Percentiles rank a stretch among this genome's conserved stretches.
These are phyloP conservation scores for Austroboletus niveus DNA, from an alignment of 1,284 basidiomycete species.

Conservation along the genomic window DNA sequence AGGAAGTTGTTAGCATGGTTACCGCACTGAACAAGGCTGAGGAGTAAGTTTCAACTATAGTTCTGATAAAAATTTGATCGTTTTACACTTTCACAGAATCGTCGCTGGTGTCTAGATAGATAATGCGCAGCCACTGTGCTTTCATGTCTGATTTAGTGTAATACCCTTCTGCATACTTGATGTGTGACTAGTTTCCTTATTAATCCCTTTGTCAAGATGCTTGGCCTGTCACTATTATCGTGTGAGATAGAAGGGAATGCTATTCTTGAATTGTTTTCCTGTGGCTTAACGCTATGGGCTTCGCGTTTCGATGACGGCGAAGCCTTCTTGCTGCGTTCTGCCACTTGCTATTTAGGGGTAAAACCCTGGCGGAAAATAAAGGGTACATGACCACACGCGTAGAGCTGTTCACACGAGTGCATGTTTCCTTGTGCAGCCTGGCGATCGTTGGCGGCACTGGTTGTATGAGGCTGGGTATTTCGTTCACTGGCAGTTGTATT, in stretches of 20 bases:
- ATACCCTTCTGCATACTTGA: constrained; percentile 29
- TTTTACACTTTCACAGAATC: constrained; percentile 18
- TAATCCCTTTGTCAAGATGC: constrained; percentile 1
- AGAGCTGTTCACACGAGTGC: neutral
- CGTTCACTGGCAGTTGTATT: neutral
- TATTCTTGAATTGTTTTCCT: no score
- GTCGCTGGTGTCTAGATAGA: constrained; percentile 33
- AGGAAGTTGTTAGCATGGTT: constrained; percentile 89
- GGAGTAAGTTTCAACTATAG: constrained; percentile 55
- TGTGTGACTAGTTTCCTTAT: constrained; percentile 18
- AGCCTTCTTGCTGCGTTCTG: no score
- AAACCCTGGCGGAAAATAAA: neutral
- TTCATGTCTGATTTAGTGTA: constrained; percentile 19
- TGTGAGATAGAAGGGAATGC: no score
- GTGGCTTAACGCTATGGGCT: no score
- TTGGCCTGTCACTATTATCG: neutral
- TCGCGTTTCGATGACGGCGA: no score
- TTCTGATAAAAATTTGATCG: constrained; percentile 8
- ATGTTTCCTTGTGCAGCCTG: neutral
- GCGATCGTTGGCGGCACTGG: neutral
- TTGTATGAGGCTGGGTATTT: neutral
- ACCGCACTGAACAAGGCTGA: constrained; percentile 89
- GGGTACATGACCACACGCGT: neutral
- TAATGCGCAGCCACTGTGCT: neutral
- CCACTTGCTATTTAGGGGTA: no score